These are phyloP conservation scores for Ottelia alismoides DNA, from an alignment of 106 monocot species.

Conservation along the genomic window DNA sequence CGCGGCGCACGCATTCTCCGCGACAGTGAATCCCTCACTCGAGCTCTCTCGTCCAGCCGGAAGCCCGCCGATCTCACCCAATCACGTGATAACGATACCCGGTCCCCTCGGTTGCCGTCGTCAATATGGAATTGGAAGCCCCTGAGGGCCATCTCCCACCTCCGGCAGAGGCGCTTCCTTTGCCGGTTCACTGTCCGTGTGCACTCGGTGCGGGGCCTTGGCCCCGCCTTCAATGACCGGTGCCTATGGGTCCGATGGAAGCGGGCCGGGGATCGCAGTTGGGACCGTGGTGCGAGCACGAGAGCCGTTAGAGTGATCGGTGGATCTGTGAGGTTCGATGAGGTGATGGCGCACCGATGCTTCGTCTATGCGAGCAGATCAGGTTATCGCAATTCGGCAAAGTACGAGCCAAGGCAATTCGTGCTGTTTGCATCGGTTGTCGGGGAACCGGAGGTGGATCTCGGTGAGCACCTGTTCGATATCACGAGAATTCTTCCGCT, in stretches of 20 bases:
- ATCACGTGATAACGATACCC: too few species aligned
- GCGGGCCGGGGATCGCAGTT: constrained; percentile 26
- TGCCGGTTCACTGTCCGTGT: constrained; percentile 73
- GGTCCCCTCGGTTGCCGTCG: constrained; percentile 16
- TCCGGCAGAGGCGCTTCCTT: constrained; percentile 64
- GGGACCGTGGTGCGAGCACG: constrained; percentile 24
- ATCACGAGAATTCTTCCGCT: constrained; percentile 67
- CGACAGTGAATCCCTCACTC: constrained; percentile 60
- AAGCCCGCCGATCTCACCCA: constrained; percentile 11
- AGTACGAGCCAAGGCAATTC: constrained; percentile 72
- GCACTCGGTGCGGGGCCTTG: constrained; percentile 53
- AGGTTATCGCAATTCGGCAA: constrained; percentile 29
- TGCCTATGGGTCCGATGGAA: constrained; percentile 50
- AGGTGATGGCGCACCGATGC: constrained; percentile 46
- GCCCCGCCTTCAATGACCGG: constrained; percentile 28
- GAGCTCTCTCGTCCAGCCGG: constrained; percentile 39
- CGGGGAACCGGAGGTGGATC: constrained; percentile 45
- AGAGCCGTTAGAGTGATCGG: constrained; percentile 29
- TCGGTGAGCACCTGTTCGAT: constrained; percentile 66
- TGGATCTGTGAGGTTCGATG: constrained; percentile 55
- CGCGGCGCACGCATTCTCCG: constrained; percentile 33
- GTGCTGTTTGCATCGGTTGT: constrained; percentile 27
- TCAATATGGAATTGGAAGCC: constrained; percentile 64
- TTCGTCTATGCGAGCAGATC: constrained; percentile 41
- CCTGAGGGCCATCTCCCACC: constrained; percentile 55